A percentile compares a stretch with the other conserved stretches of the same genome.
Conservation (phyloP, 2,329 filamentous ascomycete genomes). For the Alternaria hordeiaustralica region DNA sequence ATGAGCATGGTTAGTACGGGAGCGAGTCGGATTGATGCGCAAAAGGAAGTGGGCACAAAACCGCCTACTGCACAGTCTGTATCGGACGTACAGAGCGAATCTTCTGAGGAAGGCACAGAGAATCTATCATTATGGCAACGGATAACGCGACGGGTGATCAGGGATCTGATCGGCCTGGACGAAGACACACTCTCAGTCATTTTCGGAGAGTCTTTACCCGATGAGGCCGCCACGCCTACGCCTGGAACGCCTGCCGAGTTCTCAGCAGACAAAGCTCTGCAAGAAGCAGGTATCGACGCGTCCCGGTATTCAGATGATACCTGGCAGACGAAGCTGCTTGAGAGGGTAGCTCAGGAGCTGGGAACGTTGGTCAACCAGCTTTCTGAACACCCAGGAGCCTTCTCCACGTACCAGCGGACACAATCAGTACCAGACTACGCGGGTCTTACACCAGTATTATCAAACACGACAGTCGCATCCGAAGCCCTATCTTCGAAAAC, state of each 20-base stretch:
- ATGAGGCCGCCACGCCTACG: conserved; percentile 39
- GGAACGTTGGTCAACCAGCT: conserved; percentile 83
- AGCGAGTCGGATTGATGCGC: conserved; percentile 37
- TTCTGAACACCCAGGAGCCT: conserved; percentile 85
- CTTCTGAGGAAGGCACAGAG: conserved; percentile 54
- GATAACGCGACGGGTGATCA: conserved; percentile 84
- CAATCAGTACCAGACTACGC: conserved; percentile 72
- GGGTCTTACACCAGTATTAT: conserved; percentile 68
- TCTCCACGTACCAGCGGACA: conserved; percentile 76
- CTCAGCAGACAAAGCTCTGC: conserved; percentile 26
- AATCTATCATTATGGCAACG: conserved; percentile 77
- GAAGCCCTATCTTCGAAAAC: conserved; percentile 31
- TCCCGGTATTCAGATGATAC: conserved; percentile 46
- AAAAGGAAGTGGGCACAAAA: conserved; percentile 14
- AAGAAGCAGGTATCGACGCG: conserved; percentile 32
- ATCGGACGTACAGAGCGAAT: conserved; percentile 39
- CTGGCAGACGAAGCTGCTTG: conserved; percentile 81
- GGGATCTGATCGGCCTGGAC: conserved; percentile 89
- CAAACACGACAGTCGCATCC: conserved; percentile 25
- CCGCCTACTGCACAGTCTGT: conserved; percentile 26
- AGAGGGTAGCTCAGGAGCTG: conserved; percentile 85
- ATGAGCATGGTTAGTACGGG: conserved; percentile 63
- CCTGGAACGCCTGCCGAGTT: conserved; percentile 27
- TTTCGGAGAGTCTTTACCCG: conserved; percentile 78
- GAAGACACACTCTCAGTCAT: conserved; percentile 84